Conservation (phyloP, 345 rosid genomes). For the Durio zibethinus region DNA sequence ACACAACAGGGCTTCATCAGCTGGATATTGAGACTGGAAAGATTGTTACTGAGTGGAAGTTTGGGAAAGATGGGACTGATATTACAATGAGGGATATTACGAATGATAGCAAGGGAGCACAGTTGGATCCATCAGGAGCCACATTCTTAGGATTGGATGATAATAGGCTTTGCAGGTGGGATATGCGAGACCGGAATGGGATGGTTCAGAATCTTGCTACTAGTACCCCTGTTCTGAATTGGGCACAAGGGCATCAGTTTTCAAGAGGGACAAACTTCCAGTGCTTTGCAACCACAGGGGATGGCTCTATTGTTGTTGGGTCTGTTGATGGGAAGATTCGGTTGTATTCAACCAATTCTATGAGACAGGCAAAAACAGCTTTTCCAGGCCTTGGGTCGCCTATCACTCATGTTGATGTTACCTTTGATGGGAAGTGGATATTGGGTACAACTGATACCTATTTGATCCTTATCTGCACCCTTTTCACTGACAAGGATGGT, state of each 20-base stretch:
- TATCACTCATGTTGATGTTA: conserved; percentile 92
- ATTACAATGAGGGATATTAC: conserved; percentile 90
- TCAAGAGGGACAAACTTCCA: conserved; percentile 98
- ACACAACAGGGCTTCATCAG: conserved; percentile 81
- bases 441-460: conserved; percentile 94
- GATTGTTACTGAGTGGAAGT: conserved; percentile 86
- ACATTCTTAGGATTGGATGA: conserved; percentile 93
- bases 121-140: conserved; percentile 92
- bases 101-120: conserved; percentile 91
- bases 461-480: conserved; percentile 81
- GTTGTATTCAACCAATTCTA: conserved; percentile 75
- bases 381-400: conserved; percentile 99
- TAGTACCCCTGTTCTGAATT: conserved; percentile 69
- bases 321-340: conserved; percentile 97
- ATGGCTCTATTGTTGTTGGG: conserved; percentile 96
- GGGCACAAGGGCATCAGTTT: conserved; percentile 97
- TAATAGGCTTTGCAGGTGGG: conserved; percentile 98
- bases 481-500: conserved; percentile 84
- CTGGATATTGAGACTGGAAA: conserved; percentile 94
- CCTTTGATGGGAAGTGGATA: conserved; percentile 98
- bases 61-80: conserved; percentile 94
- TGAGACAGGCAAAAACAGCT: conserved; percentile 98
- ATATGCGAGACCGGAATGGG: conserved; percentile 91
- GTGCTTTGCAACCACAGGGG: conserved; percentile 98
- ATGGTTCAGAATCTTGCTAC: conserved; percentile 89